A percentile compares a stretch with the other conserved stretches of the same genome.
Evolutionary conservation across 306 rosid species (phyloP).

Genomic region (Cyclanthera cordifolia): DNA sequence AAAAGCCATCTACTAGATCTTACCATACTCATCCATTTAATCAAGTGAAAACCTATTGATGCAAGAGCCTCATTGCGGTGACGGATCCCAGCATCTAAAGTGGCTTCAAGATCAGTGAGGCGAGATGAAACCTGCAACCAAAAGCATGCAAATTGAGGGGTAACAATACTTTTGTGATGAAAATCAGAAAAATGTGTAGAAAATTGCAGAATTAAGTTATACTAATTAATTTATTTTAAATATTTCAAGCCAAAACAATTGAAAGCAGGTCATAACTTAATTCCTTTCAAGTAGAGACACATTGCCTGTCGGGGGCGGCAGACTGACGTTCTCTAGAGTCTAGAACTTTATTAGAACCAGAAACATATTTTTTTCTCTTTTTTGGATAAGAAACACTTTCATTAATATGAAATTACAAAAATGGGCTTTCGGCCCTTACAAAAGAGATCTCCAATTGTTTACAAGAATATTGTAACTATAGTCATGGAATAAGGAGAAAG

Average conservation of each 20-base stretch:
- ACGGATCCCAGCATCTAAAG: slow-evolving; percentile 80
- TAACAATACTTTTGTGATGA: neutral
- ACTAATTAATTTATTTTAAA: neutral
- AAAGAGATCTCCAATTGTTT: too few species aligned
- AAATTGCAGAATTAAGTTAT: neutral
- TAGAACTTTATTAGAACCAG: neutral
- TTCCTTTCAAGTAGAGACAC: neutral
- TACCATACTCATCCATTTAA: slow-evolving; percentile 89
- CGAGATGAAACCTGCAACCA: slow-evolving; percentile 64
- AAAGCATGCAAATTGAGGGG: neutral
- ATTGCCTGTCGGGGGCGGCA: neutral
- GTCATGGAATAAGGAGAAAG: too few species aligned
- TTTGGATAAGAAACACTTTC: too few species aligned
- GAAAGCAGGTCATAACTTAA: neutral
- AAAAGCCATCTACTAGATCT: slow-evolving; percentile 10
- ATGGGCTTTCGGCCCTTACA: too few species aligned
- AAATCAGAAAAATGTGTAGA: neutral
- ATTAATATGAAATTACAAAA: too few species aligned
- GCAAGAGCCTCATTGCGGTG: slow-evolving; percentile 88
- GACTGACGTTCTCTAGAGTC: neutral
- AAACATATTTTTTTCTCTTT: neutral
- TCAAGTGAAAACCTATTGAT: slow-evolving; percentile 54
- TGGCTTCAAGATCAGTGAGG: slow-evolving; percentile 75
- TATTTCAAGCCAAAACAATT: neutral
- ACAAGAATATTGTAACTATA: too few species aligned